These are phyloP conservation scores for Scutellaria barbata DNA, from an alignment of 257 asterid species.

Conservation along the genomic window DNA sequence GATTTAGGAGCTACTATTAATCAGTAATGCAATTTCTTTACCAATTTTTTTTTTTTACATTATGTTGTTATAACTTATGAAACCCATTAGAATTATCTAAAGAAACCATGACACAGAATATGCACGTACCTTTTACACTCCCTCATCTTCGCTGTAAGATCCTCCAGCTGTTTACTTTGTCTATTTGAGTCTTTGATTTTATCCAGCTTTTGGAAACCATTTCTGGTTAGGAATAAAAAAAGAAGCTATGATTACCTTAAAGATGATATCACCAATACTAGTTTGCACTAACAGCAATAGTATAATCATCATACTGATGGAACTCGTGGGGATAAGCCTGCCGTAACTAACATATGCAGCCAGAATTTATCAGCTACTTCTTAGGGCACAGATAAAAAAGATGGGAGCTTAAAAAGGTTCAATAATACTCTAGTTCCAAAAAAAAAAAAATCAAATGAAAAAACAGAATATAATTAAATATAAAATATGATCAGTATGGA, in stretches of 20 bases:
- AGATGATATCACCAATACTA: background rate
- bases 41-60: background rate
- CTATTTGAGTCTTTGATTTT: conserved; percentile 87
- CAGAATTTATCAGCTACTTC: background rate
- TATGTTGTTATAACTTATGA: conserved; percentile 17
- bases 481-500: background rate
- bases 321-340: background rate
- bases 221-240: conserved; percentile 48
- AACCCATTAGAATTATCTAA: background rate
- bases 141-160: conserved; percentile 90
- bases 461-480: background rate
- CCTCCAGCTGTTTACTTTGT: conserved; percentile 94
- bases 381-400: conserved; percentile 17
- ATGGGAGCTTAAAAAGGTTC: background rate
- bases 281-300: conserved; percentile 10
- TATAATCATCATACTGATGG: background rate
- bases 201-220: conserved; percentile 96
- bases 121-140: conserved; percentile 81
- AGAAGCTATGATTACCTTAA: conserved; percentile 16
- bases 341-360: background rate
- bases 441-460: background rate
- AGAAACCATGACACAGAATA: conserved; percentile 23
- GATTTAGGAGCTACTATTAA: conserved; percentile 11
- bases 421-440: background rate
- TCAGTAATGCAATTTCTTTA: conserved; percentile 1